Base-by-base conservation (phyloP, 1,284 basidiomycete genomes). In the Coriolopsis trogii region DNA sequence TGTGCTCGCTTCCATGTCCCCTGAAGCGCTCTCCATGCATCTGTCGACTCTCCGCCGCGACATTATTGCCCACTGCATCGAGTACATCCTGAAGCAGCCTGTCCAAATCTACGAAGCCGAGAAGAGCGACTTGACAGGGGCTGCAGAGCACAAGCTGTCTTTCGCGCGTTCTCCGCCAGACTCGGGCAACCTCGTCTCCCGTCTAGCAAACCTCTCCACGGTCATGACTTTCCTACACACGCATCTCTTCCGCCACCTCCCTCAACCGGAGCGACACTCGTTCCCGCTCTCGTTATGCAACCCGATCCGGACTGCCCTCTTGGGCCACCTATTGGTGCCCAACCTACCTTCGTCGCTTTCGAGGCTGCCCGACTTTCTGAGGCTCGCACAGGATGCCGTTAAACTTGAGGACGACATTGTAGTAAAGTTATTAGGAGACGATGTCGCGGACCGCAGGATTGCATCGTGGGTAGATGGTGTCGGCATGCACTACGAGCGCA, bases 401-500 rank as follows among this genome's bases (percentile, higher is more conserved):
- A 63, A 68, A 1, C 86, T 91, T 43, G 92, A 94, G 69, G 71
- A 76, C 10, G 70, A 73, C 26, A 77, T 79, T 53, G 65, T 87
- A 18, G 63, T 78, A n/a, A 67, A 66, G 10, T 60, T 83, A 51
- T 70, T 85, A 8, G 77, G 79, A 13, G 79, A 78, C 41, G 77
- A 76, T 4, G 52, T 59, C 6, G 70, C 72, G 6, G 82, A 86
- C 38, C 71, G 72, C 29, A 73, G 81, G 16, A 76, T 89, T 45
- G 76, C 77, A 65, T 56, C 67, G 5, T 92, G 89, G 89, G 79
- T 76, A 3, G 76, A 82, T 46, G 77, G 78, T 3, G 73, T 89
- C 16, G 77, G 79, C 25, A 70, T 77, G 3, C 90, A 92, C 67
- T 92, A 90, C 62, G 89, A 91, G 67, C 80, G 82, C 53, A 81